Base-by-base conservation (phyloP, 306 rosid genomes). In the Casuarina equisetifolia region DNA sequence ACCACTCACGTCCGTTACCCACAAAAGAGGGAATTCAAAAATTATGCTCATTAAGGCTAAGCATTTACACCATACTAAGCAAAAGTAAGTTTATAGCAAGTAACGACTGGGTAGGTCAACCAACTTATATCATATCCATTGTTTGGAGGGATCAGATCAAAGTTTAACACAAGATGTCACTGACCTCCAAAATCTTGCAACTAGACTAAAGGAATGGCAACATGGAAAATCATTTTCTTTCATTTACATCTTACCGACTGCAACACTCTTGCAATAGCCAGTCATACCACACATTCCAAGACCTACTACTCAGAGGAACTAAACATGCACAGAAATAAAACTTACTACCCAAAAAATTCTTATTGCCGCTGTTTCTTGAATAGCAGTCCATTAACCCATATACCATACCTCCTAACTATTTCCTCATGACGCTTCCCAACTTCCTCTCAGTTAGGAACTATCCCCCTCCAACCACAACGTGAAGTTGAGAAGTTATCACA, bases 91-190 rank as follows among this genome's bases (percentile, higher is more conserved):
- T 62, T 62, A 32, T 43, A 62, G 43, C n/a, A 36, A 10, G n/a
- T 25, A 62, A 5, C 44, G 36, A 62, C 44, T 62, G 69, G 36
- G 36, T 55, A 55, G 62, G 6, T 19, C 62, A 55, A 55, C 32
- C 62, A 62, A 62, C 44, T 35, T 11, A 62, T n/a, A 36, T 62
- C 69, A 36, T 4, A 3, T 17, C 35, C 13, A 25, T 13, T 2
- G 19, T 36, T 62, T 39, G 69, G 19, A 25, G 32, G 69, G 43
- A 62, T 62, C 69, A 62, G n/a, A 62, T 62, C 40, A 62, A 62
- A 35, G 69, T 36, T 36, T 35, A 62, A 62, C 17, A 39, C 69
- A 62, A 62, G 44, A 62, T 43, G 45, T 38, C 43, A 62, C 13
- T 36, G 35, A 62, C 15, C 9, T 36, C 69, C 44, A 62, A 62